phyloP scores from a whole-genome alignment of 371 early-diverging fungal genomes.

The Apophysomyces ossiformis region DNA sequence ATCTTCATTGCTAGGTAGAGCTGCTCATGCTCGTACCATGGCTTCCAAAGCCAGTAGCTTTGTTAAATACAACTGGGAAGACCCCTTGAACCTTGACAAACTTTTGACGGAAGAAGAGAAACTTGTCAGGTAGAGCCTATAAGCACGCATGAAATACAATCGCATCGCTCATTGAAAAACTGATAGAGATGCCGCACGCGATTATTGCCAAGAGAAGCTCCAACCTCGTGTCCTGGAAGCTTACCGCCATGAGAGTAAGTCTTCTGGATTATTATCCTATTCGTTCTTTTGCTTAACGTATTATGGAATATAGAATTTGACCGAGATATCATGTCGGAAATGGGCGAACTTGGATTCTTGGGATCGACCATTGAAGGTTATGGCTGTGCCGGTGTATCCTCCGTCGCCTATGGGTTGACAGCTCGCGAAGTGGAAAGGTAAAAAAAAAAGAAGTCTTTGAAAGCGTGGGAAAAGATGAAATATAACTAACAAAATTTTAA shows the following conservation, averaged over 20 bases:
- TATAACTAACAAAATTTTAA: background rate
- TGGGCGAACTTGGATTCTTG: slow-evolving; percentile 94
- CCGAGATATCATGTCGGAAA: slow-evolving; percentile 88
- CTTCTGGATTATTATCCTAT: background rate
- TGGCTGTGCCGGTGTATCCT: slow-evolving; percentile 97
- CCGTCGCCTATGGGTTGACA: slow-evolving; percentile 95
- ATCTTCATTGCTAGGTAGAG: slow-evolving; percentile 1
- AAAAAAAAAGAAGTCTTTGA: background rate
- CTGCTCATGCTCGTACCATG: slow-evolving; percentile 37
- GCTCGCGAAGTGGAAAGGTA: slow-evolving; percentile 95
- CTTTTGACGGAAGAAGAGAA: slow-evolving; percentile 91
- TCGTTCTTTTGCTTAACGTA: background rate
- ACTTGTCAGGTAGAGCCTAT: slow-evolving; percentile 65
- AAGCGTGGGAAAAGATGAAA: background rate
- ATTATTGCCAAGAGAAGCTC: slow-evolving; percentile 91
- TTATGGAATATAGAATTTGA: slow-evolving; percentile 69
- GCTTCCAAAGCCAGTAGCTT: slow-evolving; percentile 58
- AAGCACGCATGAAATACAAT: no score
- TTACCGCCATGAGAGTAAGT: slow-evolving; percentile 84
- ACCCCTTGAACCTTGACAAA: slow-evolving; percentile 85
- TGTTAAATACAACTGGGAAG: slow-evolving; percentile 93
- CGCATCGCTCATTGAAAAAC: background rate
- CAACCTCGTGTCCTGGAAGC: slow-evolving; percentile 87
- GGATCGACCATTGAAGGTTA: slow-evolving; percentile 97
- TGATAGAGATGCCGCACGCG: slow-evolving; percentile 78